Conservation (phyloP, 192 early-diverging fungal species). For the Coemansia erecta region DNA sequence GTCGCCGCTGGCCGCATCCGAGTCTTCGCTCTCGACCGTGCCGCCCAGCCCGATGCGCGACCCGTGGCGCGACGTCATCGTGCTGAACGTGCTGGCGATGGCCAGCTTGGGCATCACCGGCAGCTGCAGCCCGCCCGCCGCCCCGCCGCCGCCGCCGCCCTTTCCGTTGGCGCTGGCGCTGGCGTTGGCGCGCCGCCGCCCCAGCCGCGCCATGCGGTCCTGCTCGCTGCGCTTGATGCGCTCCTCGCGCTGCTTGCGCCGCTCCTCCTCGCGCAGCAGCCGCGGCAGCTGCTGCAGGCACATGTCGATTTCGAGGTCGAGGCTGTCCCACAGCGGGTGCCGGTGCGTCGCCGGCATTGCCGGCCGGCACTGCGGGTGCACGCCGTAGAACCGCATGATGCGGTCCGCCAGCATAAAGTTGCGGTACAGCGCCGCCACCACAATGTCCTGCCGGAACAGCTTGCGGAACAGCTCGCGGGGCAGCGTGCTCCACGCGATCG, state of each 20-base stretch:
- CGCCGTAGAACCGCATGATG: constrained; percentile 92
- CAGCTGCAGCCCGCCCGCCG: constrained; percentile 8
- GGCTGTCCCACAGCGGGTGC: constrained; percentile 94
- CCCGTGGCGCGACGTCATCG: constrained; percentile 22
- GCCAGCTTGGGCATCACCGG: constrained; percentile 27
- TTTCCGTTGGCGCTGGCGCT: background rate
- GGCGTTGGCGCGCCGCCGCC: background rate
- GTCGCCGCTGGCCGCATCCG: constrained; percentile 19
- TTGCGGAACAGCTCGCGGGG: constrained; percentile 85
- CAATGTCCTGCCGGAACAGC: constrained; percentile 90
- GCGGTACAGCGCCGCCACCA: constrained; percentile 90
- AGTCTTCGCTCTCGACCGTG: constrained; percentile 23
- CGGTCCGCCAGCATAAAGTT: constrained; percentile 95
- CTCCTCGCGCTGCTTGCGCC: constrained; percentile 28
- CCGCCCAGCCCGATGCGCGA: constrained; percentile 22
- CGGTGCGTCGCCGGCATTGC: constrained; percentile 85
- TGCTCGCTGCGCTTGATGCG: constrained; percentile 18
- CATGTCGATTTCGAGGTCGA: constrained; percentile 94
- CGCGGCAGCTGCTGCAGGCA: constrained; percentile 87
- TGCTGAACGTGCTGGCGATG: constrained; percentile 32
- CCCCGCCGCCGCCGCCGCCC: background rate
- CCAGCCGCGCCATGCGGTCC: constrained; percentile 18
- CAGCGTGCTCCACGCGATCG: constrained; percentile 95
- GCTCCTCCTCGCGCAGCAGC: constrained; percentile 55
- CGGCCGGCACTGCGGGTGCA: constrained; percentile 87